These are phyloP conservation scores for Rehmannia glutinosa DNA, from an alignment of 257 asterid genomes.

Conservation along the genomic window DNA sequence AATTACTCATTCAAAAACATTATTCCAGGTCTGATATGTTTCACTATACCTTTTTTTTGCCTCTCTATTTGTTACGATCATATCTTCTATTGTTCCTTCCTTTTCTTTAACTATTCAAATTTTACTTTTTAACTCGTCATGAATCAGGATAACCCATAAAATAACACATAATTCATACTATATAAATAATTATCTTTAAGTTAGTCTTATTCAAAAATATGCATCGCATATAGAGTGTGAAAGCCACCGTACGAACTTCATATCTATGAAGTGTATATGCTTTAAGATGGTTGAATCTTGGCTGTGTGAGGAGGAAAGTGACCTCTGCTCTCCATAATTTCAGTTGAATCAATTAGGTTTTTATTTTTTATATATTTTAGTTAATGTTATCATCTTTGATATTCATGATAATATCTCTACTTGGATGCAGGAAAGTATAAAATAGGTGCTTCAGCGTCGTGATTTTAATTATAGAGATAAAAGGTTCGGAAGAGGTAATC, in stretches of 20 bases:
- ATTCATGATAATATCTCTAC: conserved; percentile 17
- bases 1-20: conserved; percentile 64
- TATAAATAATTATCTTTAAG: neutral
- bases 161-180: neutral
- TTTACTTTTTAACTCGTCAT: neutral
- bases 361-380: no score
- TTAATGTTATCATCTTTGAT: conserved; percentile 10
- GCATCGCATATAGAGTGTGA: neutral
- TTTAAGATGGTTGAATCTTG: conserved; percentile 9
- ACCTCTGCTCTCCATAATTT: neutral
- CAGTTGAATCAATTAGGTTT: neutral
- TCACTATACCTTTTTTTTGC: neutral
- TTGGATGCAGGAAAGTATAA: conserved; percentile 67
- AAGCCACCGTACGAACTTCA: conserved; percentile 7
- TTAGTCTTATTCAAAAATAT: neutral
- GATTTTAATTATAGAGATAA: conserved; percentile 70
- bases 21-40: conserved; percentile 58
- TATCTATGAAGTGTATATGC: conserved; percentile 7
- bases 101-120: neutral
- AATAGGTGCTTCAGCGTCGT: conserved; percentile 64
- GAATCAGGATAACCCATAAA: neutral
- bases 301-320: conserved; percentile 11
- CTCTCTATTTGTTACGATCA: neutral
- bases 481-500: conserved; percentile 76
- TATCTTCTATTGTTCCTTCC: neutral